phyloP scores from a whole-genome alignment of 148 eudicot genomes.

The Camellia granthamiana region DNA sequence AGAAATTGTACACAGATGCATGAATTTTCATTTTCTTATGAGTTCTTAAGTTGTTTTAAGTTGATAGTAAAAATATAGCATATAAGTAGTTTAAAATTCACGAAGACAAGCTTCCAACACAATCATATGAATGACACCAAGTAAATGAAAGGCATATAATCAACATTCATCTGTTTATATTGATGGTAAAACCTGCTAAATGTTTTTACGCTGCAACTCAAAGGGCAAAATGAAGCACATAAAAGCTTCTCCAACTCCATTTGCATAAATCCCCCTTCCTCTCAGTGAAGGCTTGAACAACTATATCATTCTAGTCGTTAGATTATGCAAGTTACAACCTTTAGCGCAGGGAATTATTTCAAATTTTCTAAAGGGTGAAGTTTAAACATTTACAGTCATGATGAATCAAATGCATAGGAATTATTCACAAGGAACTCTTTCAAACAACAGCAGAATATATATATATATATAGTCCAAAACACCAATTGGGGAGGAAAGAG shows the following conservation, averaged over 20 bases:
- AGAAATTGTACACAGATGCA: conserved; percentile 28
- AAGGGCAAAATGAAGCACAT: not conserved
- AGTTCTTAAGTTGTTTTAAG: not conserved
- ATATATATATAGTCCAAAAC: not conserved
- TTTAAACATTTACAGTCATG: not conserved
- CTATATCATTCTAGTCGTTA: not conserved
- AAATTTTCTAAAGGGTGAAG: not conserved
- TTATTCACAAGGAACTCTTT: not conserved
- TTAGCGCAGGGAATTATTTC: not conserved
- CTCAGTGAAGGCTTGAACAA: not conserved
- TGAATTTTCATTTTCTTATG: conserved; percentile 17
- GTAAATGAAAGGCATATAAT: not conserved
- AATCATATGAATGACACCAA: not conserved
- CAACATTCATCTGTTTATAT: not conserved
- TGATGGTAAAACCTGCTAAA: not conserved
- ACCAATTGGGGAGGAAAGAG: not conserved
- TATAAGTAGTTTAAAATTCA: not conserved
- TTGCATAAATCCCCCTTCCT: not conserved
- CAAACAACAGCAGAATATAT: not conserved
- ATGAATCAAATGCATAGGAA: not conserved
- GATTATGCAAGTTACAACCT: not conserved
- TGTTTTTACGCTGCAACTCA: not conserved
- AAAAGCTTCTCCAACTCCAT: not conserved
- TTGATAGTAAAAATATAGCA: not conserved
- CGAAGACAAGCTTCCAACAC: not conserved